Evolutionary conservation across 2,329 filamentous ascomycete species (phyloP), one percentile per base, ranked within the genome.

Genomic region (Atkinsonella hypoxylon): DNA sequence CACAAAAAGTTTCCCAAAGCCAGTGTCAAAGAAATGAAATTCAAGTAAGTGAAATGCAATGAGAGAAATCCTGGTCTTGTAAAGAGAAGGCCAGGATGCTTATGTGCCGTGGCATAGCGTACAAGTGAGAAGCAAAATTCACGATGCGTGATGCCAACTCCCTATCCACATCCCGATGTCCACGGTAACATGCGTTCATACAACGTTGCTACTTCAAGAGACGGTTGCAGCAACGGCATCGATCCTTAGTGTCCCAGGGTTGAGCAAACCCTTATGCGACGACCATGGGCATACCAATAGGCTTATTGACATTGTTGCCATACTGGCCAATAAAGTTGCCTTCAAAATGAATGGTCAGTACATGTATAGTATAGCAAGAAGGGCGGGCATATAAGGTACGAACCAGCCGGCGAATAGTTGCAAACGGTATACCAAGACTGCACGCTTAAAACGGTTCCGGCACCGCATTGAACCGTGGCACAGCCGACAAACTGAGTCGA

Each of bases 401-500:
- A 80, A 87, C 87, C 89, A 55, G 81, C 71, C 54, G 81, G 76
- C 57, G 70, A 72, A 73, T 95, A 95, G 78, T 95, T 91, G 83
- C 89, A 95, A 61, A 94, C 88, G 31, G 86, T 90, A 74, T 81
- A 89, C 70, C 78, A 82, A n/a, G 81, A 69, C 38, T 74, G 75
- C 72, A 81, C 66, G 57, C 53, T 57, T 20, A 62, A 55, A 55
- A 79, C 67, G 34, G 70, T 76, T 51, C 76, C 75, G 36, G 69
- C 61, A 12, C 65, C 59, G 69, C 83, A 86, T 63, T 90, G 83
- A 48, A 81, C 78, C 68, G 89, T 87, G 66, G 90, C 87, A 54
- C 70, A 73, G 43, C 70, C 70, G 26, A 71, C 61, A 54, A 62
- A 62, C 45, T 58, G 60, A 44, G 67, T 59, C 18, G 51, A 52